These are phyloP conservation scores for Xylaria sp. DNA, from an alignment of 2,329 filamentous ascomycete species.

Conservation along the genomic window DNA sequence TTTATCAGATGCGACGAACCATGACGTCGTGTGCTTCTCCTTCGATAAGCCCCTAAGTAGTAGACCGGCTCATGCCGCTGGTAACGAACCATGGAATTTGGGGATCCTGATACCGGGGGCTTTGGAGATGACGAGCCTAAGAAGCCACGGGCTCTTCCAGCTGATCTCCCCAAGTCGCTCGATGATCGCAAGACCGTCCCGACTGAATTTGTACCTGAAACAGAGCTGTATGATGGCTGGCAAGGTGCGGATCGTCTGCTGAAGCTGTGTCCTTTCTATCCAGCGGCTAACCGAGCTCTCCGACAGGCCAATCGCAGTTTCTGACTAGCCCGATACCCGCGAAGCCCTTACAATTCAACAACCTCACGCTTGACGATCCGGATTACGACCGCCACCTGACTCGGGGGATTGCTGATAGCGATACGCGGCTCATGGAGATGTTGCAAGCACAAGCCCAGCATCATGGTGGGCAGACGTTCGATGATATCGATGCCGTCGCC, in stretches of 20 bases:
- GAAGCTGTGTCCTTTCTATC: conserved; percentile 18
- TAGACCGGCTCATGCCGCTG: conserved; percentile 33
- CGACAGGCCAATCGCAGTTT: conserved; percentile 89
- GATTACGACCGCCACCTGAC: conserved; percentile 71
- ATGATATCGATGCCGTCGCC: conserved; percentile 81
- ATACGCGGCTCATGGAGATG: conserved; percentile 92
- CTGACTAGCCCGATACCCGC: conserved; percentile 84
- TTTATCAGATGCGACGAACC: conserved; percentile 26
- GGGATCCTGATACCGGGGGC: conserved; percentile 54
- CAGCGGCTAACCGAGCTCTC: conserved; percentile 29
- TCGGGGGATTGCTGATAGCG: conserved; percentile 72
- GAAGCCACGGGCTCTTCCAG: conserved; percentile 66
- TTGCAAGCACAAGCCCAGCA: conserved; percentile 91
- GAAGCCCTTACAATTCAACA: conserved; percentile 81
- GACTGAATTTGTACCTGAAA: conserved; percentile 74
- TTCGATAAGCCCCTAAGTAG: conserved; percentile 32
- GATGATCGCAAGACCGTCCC: conserved; percentile 80
- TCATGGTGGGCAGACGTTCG: conserved; percentile 71
- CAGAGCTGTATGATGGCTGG: conserved; percentile 99
- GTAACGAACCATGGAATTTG: conserved; percentile 64
- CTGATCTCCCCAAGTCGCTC: conserved; percentile 87
- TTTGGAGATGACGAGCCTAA: conserved; percentile 48
- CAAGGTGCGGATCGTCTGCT: conserved; percentile 66
- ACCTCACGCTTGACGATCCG: conserved; percentile 80
- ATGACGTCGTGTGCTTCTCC: conserved; percentile 29